Evolutionary conservation across 352 stramenopile genomes (phyloP).

Genomic region (Phytopythium sindhum): DNA sequence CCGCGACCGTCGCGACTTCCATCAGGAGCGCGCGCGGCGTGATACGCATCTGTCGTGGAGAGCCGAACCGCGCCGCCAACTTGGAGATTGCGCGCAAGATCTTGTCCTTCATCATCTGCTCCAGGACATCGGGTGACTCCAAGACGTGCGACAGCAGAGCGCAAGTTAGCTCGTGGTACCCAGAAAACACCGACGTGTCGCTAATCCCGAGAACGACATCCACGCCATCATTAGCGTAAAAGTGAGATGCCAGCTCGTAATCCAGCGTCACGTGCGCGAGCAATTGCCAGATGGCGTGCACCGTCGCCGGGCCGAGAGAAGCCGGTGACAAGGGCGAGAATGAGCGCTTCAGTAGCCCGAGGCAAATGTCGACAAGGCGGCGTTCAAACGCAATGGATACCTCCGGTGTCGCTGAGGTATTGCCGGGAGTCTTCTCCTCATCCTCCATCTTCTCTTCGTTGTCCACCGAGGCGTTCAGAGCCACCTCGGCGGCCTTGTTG

Average conservation of each 20-base stretch:
- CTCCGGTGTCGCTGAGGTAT: neutral
- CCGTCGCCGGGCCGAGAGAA: conserved; percentile 19
- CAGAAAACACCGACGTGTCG: conserved; percentile 41
- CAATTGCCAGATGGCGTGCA: conserved; percentile 76
- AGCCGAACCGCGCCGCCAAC: conserved; percentile 62
- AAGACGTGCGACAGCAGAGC: conserved; percentile 68
- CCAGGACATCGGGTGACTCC: conserved; percentile 79
- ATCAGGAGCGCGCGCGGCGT: conserved; percentile 77
- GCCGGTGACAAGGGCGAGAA: conserved; percentile 6
- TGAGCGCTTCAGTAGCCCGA: conserved; percentile 24
- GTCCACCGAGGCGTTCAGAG: neutral
- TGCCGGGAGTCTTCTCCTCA: conserved; percentile 12
- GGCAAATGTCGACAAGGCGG: conserved; percentile 32
- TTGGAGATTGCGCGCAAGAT: conserved; percentile 77
- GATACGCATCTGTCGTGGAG: conserved; percentile 75
- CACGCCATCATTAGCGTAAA: conserved; percentile 48
- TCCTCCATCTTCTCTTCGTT: conserved; percentile 12
- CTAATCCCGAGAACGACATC: conserved; percentile 57
- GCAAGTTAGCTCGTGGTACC: conserved; percentile 74
- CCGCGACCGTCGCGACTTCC: conserved; percentile 66
- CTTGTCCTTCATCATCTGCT: conserved; percentile 86
- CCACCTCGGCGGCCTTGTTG: neutral
- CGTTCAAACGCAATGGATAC: conserved; percentile 22
- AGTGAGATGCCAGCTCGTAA: conserved; percentile 66
- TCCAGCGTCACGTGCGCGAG: conserved; percentile 62